Evolutionary conservation across 2,329 filamentous ascomycete genomes (phyloP), one percentile per base, ranked within the genome.

Genomic region (Drechslerella dactyloides): DNA sequence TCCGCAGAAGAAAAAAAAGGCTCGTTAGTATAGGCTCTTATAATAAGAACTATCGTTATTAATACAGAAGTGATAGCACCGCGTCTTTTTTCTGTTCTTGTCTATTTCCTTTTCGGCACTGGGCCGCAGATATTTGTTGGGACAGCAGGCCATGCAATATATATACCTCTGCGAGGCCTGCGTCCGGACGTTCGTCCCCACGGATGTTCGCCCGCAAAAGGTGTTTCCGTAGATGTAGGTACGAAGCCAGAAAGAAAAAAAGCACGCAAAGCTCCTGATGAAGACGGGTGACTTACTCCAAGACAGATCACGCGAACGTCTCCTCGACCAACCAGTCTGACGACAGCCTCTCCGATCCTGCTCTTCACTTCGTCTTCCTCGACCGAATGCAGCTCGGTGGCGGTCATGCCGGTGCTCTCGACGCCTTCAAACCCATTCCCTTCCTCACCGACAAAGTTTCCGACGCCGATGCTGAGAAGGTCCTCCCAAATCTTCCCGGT

Each of bases 401-500:
- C 93, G 72, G 85, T 89, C 51, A 97, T 78, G 0, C 92, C 92
- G 0, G 91, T 96, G 0, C 90, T 92, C 78, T 88, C 86, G 0
- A 96, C 91, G 0, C 92, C 92, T 0, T 87, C 89, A 77, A 96
- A 96, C 52, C 74, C 74, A 23, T 60, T 69, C n/a, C 70, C 69
- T 13, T 78, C 79, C 8, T 77, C 74, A 0, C 89, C 90, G 0
- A 96, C 79, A 74, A 90, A 88, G 0, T 80, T 78, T 1, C 81
- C 80, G 0, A 94, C 88, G 0, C 89, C 92, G 0, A 84, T 80
- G 0, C 81, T 82, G 11, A 97, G 82, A 37, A 94, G 87, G 0
- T 82, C 79, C 77, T 93, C 89, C 93, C 93, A 97, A 74, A 89
- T 90, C 64, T 86, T 85, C 0, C 92, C 93, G 0, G 93, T 97